Evolutionary conservation across 2,329 filamentous ascomycete species (phyloP), one percentile per base, ranked within the genome.

Genomic region (Aspergillus sp.): DNA sequence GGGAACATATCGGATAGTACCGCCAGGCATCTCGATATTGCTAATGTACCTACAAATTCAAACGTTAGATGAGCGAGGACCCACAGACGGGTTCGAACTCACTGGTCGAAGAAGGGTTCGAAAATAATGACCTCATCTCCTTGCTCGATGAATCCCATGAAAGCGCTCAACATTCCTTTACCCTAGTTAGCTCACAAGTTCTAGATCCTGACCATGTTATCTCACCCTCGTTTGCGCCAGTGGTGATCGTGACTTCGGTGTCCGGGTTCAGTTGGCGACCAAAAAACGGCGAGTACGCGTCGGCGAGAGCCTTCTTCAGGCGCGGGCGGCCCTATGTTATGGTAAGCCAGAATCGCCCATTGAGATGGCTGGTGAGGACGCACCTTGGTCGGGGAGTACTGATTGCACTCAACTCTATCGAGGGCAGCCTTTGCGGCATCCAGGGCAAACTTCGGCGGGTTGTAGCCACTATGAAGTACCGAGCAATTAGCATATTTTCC

Each of bases 71-170:
- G 8, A 12, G 3, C 2, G 18, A 8, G 26, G 9, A 38, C 18
- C 3, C 18, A 4, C 5, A 7, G 15, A 8, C 15, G 38, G 43
- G 6, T 17, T n/a, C 7, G 17, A 48, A 68, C 81, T 71, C 73
- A 90, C 87, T 99, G 95, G 76, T 99, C 95, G 73, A 98, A 99
- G 78, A 97, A 99, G 11, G 95, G 95, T 79, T 99, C 95, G 73
- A 99, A 97, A 56, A 99, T 85, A 64, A 99, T 97, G 64, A 97
- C 95, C 75, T 99, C 95, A 71, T 99, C 95, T 12, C 91, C 95
- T 1, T 85, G 84, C 76, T 99, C 95, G 57, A 99, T 87, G 67
- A 99, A 99, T 3, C 85, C 95, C 95, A 99, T 98, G 71, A 99
- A 98, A 0, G 93, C 95, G 71, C 90, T 93, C 63, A 99, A 81